Evolutionary conservation across 2,329 filamentous ascomycete genomes (phyloP), one percentile per base, ranked within the genome.

Genomic region (Acephala macrosclerotiorum): DNA sequence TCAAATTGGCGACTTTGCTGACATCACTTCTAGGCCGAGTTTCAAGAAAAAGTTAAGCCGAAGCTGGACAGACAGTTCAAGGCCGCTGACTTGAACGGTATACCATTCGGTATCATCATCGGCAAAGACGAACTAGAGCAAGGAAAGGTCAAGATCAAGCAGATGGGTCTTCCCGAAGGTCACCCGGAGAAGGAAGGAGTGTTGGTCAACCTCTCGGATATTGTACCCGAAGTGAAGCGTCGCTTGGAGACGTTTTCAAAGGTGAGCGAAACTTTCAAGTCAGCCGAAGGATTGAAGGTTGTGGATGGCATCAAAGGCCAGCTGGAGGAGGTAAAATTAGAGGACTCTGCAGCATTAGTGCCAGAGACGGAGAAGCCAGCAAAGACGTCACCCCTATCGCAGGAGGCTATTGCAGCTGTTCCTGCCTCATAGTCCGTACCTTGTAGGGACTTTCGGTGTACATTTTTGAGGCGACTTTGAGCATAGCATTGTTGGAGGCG

Each of bases 131-230:
- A 98, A 80, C 82, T 97, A 47, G 90, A 89, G 66, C 85, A 87
- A 29, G 94, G 94, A 61, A 91, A 97, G 78, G 91, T 96, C 71
- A 93, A 91, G 80, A 86, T 97, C 77, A 98, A 98, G 88, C 89
- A 91, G 82, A 85, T 94, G 81, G 89, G 93, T 55, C 83, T 96
- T 63, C 85, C 86, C 3, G 90, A 96, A 47, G 93, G 89, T 29
- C 92, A 97, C 83, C 90, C 93, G 0, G 93, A 97, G 78, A 97
- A 97, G 82, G 92, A 97, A 66, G 95, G 94, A 58, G 85, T 94
- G 49, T 80, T 94, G 64, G 87, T 97, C 25, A 82, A 89, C 61
- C 83, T 91, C 69, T 79, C 79, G 36, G 83, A 89, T 63, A 79
- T 94, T 75, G 86, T 89, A 2, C 77, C 81, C 14, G 90, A 93